Base-by-base conservation (phyloP, 768 basidiomycete species). In the Phanerodontia chrysosporium region DNA sequence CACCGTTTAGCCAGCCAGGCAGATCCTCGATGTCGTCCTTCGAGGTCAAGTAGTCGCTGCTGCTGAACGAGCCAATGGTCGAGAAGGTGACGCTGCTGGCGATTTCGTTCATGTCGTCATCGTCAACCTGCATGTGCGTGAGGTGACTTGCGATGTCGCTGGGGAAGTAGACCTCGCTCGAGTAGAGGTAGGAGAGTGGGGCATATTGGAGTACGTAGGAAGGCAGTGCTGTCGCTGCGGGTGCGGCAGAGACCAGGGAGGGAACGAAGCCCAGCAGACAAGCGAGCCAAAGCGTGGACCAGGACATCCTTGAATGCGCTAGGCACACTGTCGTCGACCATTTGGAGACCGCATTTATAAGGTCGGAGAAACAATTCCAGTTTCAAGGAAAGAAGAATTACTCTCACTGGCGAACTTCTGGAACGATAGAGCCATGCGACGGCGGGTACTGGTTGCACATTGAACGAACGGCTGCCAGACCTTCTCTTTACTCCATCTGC, bases 161-260 rank as follows among this genome's bases (percentile, higher is more conserved):
- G 9, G 68, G 67, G 64, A 64, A 67, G 51, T 55, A 67, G 10
- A 29, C 9, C 49, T 71, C 70, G n/a, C 59, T 36, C 10, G 67
- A 65, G 51, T 60, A 64, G 12, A 69, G 61, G 59, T 71, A 59
- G 21, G 65, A 61, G 49, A 69, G 32, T n/a, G 70, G 70, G 8
- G 70, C 70, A 51, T 64, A 63, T 25, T 61, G 48, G 29, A 65
- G 58, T 45, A 68, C 68, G 57, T 62, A 71, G 32, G 57, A 30
- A 12, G 70, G 70, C 2, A 71, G 51, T 2, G 67, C 58, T 18
- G 45, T 53, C 44, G 46, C 45, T 25, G 56, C 45, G 21, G 48
- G 45, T 12, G 46, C n/a, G 7, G 56, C 56, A 35, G 5, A 16
- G 16, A 35, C n/a, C 16, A 28, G 12, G 28, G 30, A 39, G 35